These are phyloP conservation scores for Rhizophlyctis rosea DNA, from an alignment of 192 early-diverging fungal genomes.

Conservation along the genomic window DNA sequence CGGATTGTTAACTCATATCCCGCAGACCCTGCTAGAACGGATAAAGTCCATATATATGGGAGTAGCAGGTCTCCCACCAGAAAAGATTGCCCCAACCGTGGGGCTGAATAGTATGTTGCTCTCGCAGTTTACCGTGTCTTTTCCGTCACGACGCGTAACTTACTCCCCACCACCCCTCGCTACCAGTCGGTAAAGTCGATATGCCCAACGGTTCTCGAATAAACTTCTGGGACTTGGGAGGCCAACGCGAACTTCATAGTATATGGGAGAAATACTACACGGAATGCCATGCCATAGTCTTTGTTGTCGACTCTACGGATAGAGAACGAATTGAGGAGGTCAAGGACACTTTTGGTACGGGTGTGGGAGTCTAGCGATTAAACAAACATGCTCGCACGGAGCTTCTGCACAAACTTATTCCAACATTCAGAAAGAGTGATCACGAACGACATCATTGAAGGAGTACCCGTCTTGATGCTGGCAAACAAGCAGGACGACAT, in stretches of 20 bases:
- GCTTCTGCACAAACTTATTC: too few relatives aligned
- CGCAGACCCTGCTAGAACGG: slow-evolving; percentile 84
- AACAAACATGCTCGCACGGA: too few relatives aligned
- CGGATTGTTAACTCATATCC: neutral
- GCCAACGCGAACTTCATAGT: slow-evolving; percentile 78
- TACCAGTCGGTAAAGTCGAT: slow-evolving; percentile 75
- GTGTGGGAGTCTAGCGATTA: neutral
- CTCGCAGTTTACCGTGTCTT: too few relatives aligned
- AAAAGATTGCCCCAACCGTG: slow-evolving; percentile 91
- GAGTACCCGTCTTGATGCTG: slow-evolving; percentile 87
- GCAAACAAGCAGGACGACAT: slow-evolving; percentile 90
- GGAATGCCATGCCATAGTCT: slow-evolving; percentile 90
- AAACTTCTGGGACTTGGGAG: slow-evolving; percentile 95
- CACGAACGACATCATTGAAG: slow-evolving; percentile 67
- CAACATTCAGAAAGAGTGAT: slow-evolving; percentile 73
- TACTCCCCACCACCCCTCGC: neutral
- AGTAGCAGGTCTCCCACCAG: slow-evolving; percentile 69
- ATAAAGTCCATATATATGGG: slow-evolving; percentile 82
- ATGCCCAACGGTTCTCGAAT: slow-evolving; percentile 64
- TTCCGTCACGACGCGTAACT: too few relatives aligned
- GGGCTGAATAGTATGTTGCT: slow-evolving; percentile 93
- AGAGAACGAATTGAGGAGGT: slow-evolving; percentile 77
- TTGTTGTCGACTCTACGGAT: slow-evolving; percentile 89
- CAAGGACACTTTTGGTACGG: slow-evolving; percentile 67
- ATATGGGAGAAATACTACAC: slow-evolving; percentile 94